Percentiles rank a stretch among this genome's conserved stretches.
Evolutionary conservation across 2,329 filamentous ascomycete genomes (phyloP).

Genomic region (Metarhizium album): DNA sequence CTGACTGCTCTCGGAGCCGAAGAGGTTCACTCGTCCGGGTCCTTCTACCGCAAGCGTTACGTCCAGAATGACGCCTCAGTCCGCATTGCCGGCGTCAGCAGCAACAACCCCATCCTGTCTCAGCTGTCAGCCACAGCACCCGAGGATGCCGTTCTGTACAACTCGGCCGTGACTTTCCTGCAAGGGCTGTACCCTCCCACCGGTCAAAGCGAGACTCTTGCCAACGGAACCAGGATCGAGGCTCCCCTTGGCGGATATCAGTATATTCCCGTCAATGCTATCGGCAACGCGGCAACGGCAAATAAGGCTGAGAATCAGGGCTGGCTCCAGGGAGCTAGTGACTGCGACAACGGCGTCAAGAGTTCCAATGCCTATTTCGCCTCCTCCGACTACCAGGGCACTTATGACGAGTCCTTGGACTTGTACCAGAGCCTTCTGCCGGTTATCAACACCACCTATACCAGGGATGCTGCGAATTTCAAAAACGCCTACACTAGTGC

Average conservation of each 20-base stretch:
- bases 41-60: slow-evolving; percentile 69
- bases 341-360: slow-evolving; percentile 43
- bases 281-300: slow-evolving; percentile 42
- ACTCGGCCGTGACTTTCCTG: slow-evolving; percentile 68
- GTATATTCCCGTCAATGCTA: slow-evolving; percentile 61
- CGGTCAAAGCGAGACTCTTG: slow-evolving; percentile 49
- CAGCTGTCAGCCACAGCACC: slow-evolving; percentile 68
- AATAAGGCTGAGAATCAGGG: slow-evolving; percentile 43
- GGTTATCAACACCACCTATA: slow-evolving; percentile 43
- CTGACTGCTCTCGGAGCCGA: slow-evolving; percentile 72
- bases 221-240: slow-evolving; percentile 56
- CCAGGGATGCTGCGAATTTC: slow-evolving; percentile 34
- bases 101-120: slow-evolving; percentile 52
- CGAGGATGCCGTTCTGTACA: slow-evolving; percentile 65
- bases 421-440: slow-evolving; percentile 48
- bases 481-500: slow-evolving; percentile 52
- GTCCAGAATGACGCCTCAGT: slow-evolving; percentile 47
- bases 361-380: slow-evolving; percentile 45
- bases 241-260: slow-evolving; percentile 73
- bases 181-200: slow-evolving; percentile 82
- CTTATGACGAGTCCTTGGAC: slow-evolving; percentile 40
- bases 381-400: slow-evolving; percentile 33
- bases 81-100: slow-evolving; percentile 54
- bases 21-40: slow-evolving; percentile 61
- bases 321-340: slow-evolving; percentile 49